Percentiles rank a stretch among this genome's conserved stretches.
Conservation (phyloP, 2,329 filamentous ascomycete genomes). For the Beauveria pseudobassiana region DNA sequence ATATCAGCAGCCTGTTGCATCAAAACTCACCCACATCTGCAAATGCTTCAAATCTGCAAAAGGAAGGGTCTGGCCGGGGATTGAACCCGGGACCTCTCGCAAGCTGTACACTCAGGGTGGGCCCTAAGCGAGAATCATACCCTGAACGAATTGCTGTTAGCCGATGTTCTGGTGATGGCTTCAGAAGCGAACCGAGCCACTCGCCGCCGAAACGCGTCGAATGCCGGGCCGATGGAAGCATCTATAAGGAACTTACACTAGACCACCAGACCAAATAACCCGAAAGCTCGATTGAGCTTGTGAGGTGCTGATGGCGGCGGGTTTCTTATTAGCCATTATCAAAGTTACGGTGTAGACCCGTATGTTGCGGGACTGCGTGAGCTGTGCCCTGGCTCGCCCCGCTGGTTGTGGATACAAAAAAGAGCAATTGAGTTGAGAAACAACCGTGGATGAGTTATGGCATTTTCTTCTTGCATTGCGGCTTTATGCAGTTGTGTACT, state of each 20-base stretch:
- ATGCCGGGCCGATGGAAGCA: not conserved
- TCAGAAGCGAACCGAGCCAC: not conserved
- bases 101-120: slow-evolving; percentile 19
- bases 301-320: slow-evolving; percentile 11
- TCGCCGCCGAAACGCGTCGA: not conserved
- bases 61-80: slow-evolving; percentile 35
- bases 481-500: not conserved
- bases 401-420: not conserved
- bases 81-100: slow-evolving; percentile 41
- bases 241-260: slow-evolving; percentile 6
- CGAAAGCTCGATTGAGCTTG: not conserved
- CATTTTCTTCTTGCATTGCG: not conserved
- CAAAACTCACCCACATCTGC: not conserved
- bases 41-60: slow-evolving; percentile 14
- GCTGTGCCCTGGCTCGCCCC: not conserved
- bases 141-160: slow-evolving; percentile 12
- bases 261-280: slow-evolving; percentile 11
- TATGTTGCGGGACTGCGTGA: not conserved
- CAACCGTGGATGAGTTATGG: not conserved
- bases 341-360: slow-evolving; percentile 1
- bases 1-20: not conserved
- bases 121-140: slow-evolving; percentile 27
- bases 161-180: slow-evolving; percentile 13
- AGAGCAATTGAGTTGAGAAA: not conserved
- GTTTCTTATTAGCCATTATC: slow-evolving; percentile 4